Percentiles rank a stretch among this genome's conserved stretches.
phyloP scores from a whole-genome alignment of 495 filamentous ascomycete genomes.

The Darksidea phi region DNA sequence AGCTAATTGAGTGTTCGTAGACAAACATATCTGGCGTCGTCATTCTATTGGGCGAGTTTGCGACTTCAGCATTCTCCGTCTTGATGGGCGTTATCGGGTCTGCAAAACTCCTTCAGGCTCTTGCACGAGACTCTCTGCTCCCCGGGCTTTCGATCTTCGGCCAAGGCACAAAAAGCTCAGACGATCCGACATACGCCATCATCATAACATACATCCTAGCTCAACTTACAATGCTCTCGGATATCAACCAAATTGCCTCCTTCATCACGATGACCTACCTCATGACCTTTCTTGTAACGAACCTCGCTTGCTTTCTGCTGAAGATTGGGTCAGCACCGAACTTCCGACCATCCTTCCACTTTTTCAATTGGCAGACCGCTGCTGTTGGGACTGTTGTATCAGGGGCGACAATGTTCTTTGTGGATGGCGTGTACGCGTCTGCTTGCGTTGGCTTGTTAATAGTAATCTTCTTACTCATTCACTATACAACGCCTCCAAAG shows the following conservation, averaged over 20 bases:
- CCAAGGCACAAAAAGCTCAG: slow-evolving; percentile 68
- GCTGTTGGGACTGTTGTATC: slow-evolving; percentile 70
- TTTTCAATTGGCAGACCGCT: slow-evolving; percentile 85
- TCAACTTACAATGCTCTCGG: slow-evolving; percentile 77
- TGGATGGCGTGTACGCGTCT: slow-evolving; percentile 78
- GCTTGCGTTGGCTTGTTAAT: slow-evolving; percentile 72
- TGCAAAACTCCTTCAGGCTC: slow-evolving; percentile 82
- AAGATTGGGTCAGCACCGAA: slow-evolving; percentile 94
- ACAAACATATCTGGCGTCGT: slow-evolving; percentile 70
- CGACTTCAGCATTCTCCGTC: slow-evolving; percentile 78
- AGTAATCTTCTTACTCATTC: slow-evolving; percentile 76
- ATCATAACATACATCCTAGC: slow-evolving; percentile 72
- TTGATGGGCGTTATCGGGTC: slow-evolving; percentile 86
- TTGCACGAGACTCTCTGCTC: slow-evolving; percentile 76
- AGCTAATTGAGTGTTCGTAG: no score
- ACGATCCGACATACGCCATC: slow-evolving; percentile 78
- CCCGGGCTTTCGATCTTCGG: slow-evolving; percentile 74
- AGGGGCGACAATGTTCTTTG: slow-evolving; percentile 81
- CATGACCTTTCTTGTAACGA: slow-evolving; percentile 74
- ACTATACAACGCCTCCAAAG: slow-evolving; percentile 81
- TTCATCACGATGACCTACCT: slow-evolving; percentile 88
- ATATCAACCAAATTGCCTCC: slow-evolving; percentile 85
- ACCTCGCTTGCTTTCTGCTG: slow-evolving; percentile 80
- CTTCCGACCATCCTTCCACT: slow-evolving; percentile 82
- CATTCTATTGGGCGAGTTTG: slow-evolving; percentile 78